Conservation (phyloP, 1,284 basidiomycete genomes). For the Amylostereum areolatum region DNA sequence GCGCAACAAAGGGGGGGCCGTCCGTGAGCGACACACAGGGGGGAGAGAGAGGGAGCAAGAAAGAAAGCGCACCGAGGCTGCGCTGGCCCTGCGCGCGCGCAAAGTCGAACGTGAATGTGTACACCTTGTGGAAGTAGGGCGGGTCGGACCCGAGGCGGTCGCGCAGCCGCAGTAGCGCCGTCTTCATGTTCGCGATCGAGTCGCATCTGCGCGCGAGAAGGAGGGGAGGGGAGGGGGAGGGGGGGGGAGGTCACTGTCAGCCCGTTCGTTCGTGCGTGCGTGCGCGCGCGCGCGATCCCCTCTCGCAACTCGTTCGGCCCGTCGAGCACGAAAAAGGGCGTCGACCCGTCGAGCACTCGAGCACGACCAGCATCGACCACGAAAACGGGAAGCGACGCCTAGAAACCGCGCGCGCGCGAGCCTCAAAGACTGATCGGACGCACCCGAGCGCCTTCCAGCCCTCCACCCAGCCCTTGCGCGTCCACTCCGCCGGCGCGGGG, state of each 20-base stretch:
- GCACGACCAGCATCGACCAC: background rate
- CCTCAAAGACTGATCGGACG: no score
- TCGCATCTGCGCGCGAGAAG: conserved; percentile 55
- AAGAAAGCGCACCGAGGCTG: conserved; percentile 51
- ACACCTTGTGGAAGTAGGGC: conserved; percentile 81
- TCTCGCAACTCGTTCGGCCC: no score
- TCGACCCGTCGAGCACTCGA: no score
- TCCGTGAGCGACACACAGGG: background rate
- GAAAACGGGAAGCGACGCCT: background rate
- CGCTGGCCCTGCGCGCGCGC: conserved; percentile 73
- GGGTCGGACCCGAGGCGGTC: conserved; percentile 63
- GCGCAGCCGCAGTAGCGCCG: conserved; percentile 51
- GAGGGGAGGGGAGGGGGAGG: background rate
- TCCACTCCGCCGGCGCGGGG: conserved; percentile 72
- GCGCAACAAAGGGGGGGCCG: no score
- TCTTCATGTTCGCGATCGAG: conserved; percentile 62
- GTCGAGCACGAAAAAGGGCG: no score
- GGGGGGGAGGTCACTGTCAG: no score
- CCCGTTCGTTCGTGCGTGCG: no score
- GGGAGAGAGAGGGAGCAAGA: background rate
- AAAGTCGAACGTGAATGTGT: conserved; percentile 87
- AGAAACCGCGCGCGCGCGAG: no score
- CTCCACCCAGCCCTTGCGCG: conserved; percentile 68
- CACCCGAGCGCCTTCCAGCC: conserved; percentile 74
- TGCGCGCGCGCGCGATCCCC: no score